A percentile compares a stretch with the other conserved stretches of the same genome.
Conservation (phyloP, 2,329 filamentous ascomycete genomes). For the Leptoxyphium fumago region DNA sequence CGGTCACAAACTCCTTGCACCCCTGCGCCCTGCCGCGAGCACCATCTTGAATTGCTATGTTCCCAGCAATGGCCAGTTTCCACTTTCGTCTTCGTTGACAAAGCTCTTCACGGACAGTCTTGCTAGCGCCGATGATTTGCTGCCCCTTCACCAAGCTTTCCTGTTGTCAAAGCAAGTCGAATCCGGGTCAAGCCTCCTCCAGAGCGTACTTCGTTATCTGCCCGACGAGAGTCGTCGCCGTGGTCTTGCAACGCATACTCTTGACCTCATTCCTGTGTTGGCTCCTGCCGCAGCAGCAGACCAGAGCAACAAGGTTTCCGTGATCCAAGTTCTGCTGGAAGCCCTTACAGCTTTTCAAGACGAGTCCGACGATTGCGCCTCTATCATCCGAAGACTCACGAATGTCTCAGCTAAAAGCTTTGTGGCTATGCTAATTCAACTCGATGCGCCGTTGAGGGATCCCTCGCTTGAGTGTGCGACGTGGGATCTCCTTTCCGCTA, state of each 20-base stretch:
- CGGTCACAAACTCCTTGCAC: conserved; percentile 36
- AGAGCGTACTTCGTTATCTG: neutral
- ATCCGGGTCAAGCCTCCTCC: conserved; percentile 5
- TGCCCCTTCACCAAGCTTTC: conserved; percentile 7
- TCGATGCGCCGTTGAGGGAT: conserved; percentile 62
- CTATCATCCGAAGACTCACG: conserved; percentile 79
- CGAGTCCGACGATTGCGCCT: conserved; percentile 63
- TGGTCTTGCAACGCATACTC: conserved; percentile 44
- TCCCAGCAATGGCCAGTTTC: conserved; percentile 6
- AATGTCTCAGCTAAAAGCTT: conserved; percentile 73
- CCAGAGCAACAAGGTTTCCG: conserved; percentile 49
- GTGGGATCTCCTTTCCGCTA: conserved; percentile 75
- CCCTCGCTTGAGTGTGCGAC: conserved; percentile 49
- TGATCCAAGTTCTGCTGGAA: conserved; percentile 56
- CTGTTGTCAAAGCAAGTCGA: conserved; percentile 9
- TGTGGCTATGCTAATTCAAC: conserved; percentile 57
- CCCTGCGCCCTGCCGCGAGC: conserved; percentile 57
- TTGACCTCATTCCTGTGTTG: conserved; percentile 63
- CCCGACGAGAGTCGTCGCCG: neutral
- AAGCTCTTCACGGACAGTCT: conserved; percentile 8
- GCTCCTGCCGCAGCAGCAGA: conserved; percentile 61
- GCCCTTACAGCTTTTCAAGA: conserved; percentile 55
- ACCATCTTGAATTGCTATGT: conserved; percentile 62
- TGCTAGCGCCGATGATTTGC: conserved; percentile 7
- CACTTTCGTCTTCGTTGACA: conserved; percentile 7